A percentile compares a stretch with the other conserved stretches of the same genome.
These are phyloP conservation scores for Spencermartinsiella europaea DNA, from an alignment of 805 yeast genomes.

Conservation along the genomic window DNA sequence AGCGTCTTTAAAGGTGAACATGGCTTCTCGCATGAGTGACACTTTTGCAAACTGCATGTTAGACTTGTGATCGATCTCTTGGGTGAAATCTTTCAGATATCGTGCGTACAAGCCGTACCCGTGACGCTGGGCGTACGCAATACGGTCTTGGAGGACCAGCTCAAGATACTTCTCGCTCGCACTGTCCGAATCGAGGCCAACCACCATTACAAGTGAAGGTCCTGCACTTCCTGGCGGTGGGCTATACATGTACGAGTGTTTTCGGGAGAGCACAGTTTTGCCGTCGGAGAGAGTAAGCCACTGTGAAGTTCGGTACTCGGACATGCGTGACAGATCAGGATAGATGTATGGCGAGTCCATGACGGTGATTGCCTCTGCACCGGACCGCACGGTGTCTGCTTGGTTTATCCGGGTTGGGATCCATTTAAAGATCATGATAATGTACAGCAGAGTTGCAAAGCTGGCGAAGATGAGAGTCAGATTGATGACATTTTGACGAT, in stretches of 20 bases:
- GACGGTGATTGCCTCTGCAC: slow-evolving; percentile 12
- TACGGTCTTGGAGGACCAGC: slow-evolving; percentile 76
- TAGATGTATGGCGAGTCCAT: slow-evolving; percentile 17
- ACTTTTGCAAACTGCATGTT: slow-evolving; percentile 70
- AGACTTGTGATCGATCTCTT: slow-evolving; percentile 44
- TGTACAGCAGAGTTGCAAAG: neutral
- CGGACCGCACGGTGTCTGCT: slow-evolving; percentile 6
- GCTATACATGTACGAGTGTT: slow-evolving; percentile 13
- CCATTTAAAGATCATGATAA: neutral
- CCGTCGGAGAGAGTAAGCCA: slow-evolving; percentile 22
- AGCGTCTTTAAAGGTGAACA: slow-evolving; percentile 85
- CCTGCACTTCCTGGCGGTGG: slow-evolving; percentile 5
- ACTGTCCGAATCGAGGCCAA: slow-evolving; percentile 70
- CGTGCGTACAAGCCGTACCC: slow-evolving; percentile 79
- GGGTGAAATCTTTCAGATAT: slow-evolving; percentile 72
- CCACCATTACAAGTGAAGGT: slow-evolving; percentile 56
- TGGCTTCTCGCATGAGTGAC: slow-evolving; percentile 71
- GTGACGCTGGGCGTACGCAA: slow-evolving; percentile 79
- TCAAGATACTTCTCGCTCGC: slow-evolving; percentile 53
- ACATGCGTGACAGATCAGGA: slow-evolving; percentile 24
- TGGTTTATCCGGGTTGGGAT: neutral
- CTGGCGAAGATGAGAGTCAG: neutral
- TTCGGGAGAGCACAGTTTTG: slow-evolving; percentile 17
- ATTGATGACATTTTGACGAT: no score
- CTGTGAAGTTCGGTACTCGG: slow-evolving; percentile 27